Conservation (phyloP, 2,329 filamentous ascomycete species). For the Aspergillus sp. region DNA sequence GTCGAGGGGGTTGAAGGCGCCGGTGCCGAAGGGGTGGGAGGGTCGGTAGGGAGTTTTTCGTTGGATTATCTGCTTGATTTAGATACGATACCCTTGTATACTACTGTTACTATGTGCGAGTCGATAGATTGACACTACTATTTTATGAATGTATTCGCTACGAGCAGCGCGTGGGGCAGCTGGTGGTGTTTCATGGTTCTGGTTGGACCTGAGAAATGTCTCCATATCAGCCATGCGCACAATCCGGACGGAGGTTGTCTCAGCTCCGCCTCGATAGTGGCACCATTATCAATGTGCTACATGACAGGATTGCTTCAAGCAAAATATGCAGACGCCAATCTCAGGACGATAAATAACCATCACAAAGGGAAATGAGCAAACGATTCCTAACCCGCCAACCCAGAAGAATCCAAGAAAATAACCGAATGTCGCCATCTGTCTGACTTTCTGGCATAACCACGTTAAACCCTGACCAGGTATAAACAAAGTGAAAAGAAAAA, state of each 20-base stretch:
- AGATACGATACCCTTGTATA: neutral
- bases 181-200: slow-evolving; percentile 6
- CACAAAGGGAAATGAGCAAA: slow-evolving; percentile 26
- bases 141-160: neutral
- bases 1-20: slow-evolving; percentile 33
- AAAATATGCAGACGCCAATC: slow-evolving; percentile 12
- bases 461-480: slow-evolving; percentile 34
- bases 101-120: neutral
- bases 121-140: neutral
- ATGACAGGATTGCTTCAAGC: slow-evolving; percentile 11
- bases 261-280: slow-evolving; percentile 25
- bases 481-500: slow-evolving; percentile 23
- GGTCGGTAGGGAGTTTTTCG: neutral
- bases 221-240: slow-evolving; percentile 9
- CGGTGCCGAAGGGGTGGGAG: slow-evolving; percentile 24
- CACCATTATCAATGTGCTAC: slow-evolving; percentile 16
- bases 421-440: slow-evolving; percentile 40
- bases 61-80: no score
- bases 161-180: neutral
- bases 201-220: slow-evolving; percentile 8
- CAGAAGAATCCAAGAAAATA: slow-evolving; percentile 42
- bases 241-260: slow-evolving; percentile 27
- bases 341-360: slow-evolving; percentile 20
- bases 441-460: slow-evolving; percentile 44
- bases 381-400: slow-evolving; percentile 33